Evolutionary conservation across 2,329 filamentous ascomycete genomes (phyloP), one percentile per base, ranked within the genome.

Genomic region (Diaporthe aspalathi): DNA sequence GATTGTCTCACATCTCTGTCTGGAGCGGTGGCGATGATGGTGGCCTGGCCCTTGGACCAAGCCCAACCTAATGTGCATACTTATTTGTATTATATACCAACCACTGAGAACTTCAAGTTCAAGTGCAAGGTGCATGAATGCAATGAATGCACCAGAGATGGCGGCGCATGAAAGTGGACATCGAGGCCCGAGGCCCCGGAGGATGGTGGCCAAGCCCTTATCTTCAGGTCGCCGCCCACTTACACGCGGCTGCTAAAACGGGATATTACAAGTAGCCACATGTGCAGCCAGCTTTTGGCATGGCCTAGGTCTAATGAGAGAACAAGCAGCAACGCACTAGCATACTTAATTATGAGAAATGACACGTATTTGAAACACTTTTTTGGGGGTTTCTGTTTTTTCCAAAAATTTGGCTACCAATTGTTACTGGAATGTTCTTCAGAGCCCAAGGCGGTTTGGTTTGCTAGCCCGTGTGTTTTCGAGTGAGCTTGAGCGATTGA

Each of bases 191-290:
- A 7, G 9, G 53, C 17, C 5, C 27, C 20, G 53, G 53, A 38
- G 35, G 35, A 12, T 14, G 12, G 32, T 60, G n/a, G 38, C 56
- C 56, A 45, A 45, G 56, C 56, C n/a, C 56, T 43, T 29, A 29
- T 16, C n/a, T 22, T 7, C 27, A 62, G 56, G 57, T 27, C 43
- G 38, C 43, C 43, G 38, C 43, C 57, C 43, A 63, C 60, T 63
- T 49, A 63, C 57, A 63, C 57, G 43, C 43, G 57, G 57, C 43
- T 49, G 43, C 20, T 32, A 20, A 4, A 47, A 20, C 9, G 7
- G 40, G 27, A 47, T 9, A 47, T 16, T 29, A n/a, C n/a, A n/a
- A n/a, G n/a, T n/a, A n/a, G n/a, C n/a, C n/a, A 47, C 24, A 24
- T 32, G 11, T n/a, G n/a, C n/a, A 27, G 40, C 38, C 45, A 35